Percentiles rank a stretch among this genome's conserved stretches.
Evolutionary conservation across 345 rosid genomes (phyloP).

Genomic region (Acer yangbiense): DNA sequence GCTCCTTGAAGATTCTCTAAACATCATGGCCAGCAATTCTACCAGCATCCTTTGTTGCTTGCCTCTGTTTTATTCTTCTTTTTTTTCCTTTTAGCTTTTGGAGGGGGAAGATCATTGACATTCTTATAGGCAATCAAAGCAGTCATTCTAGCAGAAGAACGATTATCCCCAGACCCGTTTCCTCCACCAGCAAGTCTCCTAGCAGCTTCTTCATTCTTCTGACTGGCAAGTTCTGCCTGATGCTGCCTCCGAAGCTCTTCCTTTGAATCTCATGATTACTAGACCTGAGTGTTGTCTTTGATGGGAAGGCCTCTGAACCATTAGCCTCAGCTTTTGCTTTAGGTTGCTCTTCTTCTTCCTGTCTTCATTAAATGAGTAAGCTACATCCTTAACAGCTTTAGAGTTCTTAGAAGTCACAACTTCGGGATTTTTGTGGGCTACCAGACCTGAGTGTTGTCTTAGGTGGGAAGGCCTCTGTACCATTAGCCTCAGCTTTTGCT

Average conservation of each 20-base stretch:
- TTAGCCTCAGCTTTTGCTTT: constrained; percentile 41
- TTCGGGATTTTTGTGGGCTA: constrained; percentile 48
- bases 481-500: no score
- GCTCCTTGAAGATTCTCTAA: no score
- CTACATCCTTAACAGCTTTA: constrained; percentile 80
- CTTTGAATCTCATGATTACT: constrained; percentile 84
- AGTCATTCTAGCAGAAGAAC: constrained; percentile 55
- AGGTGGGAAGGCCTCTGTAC: no score
- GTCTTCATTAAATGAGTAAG: constrained; percentile 87
- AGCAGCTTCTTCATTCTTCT: constrained; percentile 96
- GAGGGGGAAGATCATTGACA: constrained; percentile 81
- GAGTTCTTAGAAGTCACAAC: constrained; percentile 65
- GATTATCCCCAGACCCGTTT: constrained; percentile 54
- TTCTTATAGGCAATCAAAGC: constrained; percentile 80
- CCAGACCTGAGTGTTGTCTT: no score
- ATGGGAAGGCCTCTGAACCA: constrained; percentile 42
- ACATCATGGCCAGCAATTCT: no score
- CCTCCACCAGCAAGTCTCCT: constrained; percentile 90
- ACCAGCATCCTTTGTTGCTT: no score
- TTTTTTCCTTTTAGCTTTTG: no score
- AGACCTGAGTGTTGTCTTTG: constrained; percentile 86
- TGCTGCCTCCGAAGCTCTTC: constrained; percentile 97
- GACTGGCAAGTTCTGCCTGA: constrained; percentile 95
- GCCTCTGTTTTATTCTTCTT: no score
- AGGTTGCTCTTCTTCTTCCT: constrained; percentile 64